phyloP scores from a whole-genome alignment of 768 basidiomycete genomes.

The Roridomyces roridus region DNA sequence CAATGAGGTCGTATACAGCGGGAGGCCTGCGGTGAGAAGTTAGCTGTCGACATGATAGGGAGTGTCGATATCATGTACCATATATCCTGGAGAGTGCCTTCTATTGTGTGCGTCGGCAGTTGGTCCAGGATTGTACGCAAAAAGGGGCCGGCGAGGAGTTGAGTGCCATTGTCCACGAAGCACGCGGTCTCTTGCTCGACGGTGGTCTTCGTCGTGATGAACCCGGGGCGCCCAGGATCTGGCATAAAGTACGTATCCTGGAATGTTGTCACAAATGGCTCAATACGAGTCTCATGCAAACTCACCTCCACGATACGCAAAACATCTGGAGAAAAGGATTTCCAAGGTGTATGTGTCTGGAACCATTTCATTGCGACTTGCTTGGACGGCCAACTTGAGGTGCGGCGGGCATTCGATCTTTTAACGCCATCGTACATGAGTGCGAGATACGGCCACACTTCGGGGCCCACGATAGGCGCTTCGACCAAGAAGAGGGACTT shows the following conservation, averaged over 20 bases:
- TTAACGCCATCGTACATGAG: constrained; percentile 1
- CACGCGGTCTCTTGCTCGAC: constrained; percentile 28
- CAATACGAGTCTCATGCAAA: background rate
- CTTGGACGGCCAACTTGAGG: constrained; percentile 9
- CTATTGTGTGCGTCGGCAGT: constrained; percentile 18
- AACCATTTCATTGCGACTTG: constrained; percentile 16
- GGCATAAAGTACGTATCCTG: constrained; percentile 17
- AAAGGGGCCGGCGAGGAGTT: constrained; percentile 9
- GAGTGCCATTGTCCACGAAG: constrained; percentile 26
- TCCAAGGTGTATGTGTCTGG: constrained; percentile 9
- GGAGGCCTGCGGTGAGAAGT: background rate
- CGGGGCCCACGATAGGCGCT: constrained; percentile 8
- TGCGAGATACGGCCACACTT: constrained; percentile 12
- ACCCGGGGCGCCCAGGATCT: constrained; percentile 6
- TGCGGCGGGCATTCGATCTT: constrained; percentile 16
- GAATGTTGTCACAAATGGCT: no score
- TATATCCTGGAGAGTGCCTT: background rate
- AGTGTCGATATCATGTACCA: background rate
- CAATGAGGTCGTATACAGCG: background rate
- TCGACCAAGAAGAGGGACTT: constrained; percentile 7
- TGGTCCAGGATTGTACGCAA: constrained; percentile 8
- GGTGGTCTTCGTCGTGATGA: constrained; percentile 28
- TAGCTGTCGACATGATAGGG: background rate
- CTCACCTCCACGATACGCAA: constrained; percentile 6
- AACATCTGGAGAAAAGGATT: constrained; percentile 5